Percentiles rank a stretch among this genome's conserved stretches.
Conservation (phyloP, 1,284 basidiomycete species). For the Sanghuangporus sanghuang region DNA sequence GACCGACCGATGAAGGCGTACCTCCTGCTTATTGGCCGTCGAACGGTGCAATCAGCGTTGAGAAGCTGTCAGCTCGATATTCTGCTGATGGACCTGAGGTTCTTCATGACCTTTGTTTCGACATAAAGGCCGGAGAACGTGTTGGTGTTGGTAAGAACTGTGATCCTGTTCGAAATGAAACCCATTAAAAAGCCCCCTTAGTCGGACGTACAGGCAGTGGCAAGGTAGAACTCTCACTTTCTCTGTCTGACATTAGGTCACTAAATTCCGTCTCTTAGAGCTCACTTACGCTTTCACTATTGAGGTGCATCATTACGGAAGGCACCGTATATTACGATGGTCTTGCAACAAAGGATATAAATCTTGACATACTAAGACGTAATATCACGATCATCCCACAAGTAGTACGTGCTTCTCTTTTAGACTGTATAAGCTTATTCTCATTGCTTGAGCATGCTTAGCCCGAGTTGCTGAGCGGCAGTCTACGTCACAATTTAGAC, state of each 20-base stretch:
- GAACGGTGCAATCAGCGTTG: constrained; percentile 60
- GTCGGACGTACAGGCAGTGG: constrained; percentile 74
- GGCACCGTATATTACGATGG: constrained; percentile 39
- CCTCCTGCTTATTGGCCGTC: constrained; percentile 80
- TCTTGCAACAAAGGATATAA: constrained; percentile 36
- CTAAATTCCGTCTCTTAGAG: constrained; percentile 26
- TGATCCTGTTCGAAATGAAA: constrained; percentile 1
- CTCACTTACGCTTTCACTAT: constrained; percentile 35
- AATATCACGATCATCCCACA: constrained; percentile 47
- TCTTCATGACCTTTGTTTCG: constrained; percentile 42
- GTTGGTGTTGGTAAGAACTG: constrained; percentile 39
- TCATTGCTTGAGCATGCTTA: constrained; percentile 27
- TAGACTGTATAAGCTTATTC: background rate
- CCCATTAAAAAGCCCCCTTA: constrained; percentile 20
- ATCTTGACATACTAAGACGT: constrained; percentile 53
- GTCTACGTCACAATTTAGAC: constrained; percentile 33
- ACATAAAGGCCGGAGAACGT: constrained; percentile 44
- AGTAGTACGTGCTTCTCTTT: constrained; percentile 22
- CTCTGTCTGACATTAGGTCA: background rate
- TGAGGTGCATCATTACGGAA: constrained; percentile 39
- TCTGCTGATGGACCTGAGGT: constrained; percentile 40
- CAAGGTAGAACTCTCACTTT: constrained; percentile 38
- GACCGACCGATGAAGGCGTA: constrained; percentile 39
- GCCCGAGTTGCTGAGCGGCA: constrained; percentile 36
- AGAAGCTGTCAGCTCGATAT: constrained; percentile 57